Base-by-base conservation (phyloP, 2,329 filamentous ascomycete species). In the Fusarium graminum region DNA sequence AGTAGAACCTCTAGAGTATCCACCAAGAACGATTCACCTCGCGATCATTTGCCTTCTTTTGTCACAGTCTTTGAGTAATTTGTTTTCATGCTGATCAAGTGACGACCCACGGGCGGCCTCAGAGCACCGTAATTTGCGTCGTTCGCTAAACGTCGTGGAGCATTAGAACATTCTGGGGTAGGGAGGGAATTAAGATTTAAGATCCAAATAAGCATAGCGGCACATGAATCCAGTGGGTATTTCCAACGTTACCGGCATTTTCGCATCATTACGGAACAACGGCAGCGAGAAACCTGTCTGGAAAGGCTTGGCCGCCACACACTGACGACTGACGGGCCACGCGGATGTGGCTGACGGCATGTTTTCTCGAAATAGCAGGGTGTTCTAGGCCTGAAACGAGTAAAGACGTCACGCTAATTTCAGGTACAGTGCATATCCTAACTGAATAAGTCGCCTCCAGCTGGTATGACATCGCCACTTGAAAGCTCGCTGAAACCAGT, bases 381-480 rank as follows among this genome's bases (percentile, higher is more conserved):
- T 26, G 16, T 32, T 43, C 34, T 36, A 60, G 14, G 2, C n/a
- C 57, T 43, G 40, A 59, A 60, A 52, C 54, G 30, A 42, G 40
- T 0, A 1, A 10, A 36, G 34, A 36, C 16, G n/a, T 4, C 16
- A 9, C n/a, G 16, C 34, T 28, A 55, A 41, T 10, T 13, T 38
- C 30, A 42, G 56, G 36, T 38, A 59, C 41, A 47, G 32, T 30
- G 10, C 40, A 25, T 25, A 16, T 22, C 34, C 46, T 25, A 41
- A 29, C 38, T 13, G 22, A n/a, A 17, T 29, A 28, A 11, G 10
- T 28, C 19, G 28, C 52, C 44, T 38, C 26, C 10, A 28, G 28
- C 45, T 38, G 58, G 59, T 50, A 63, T 63, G 58, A n/a, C n/a
- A 46, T 57, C 12, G 58, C 59, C 60, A 63, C 58, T 22, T 6